Conservation (phyloP, 2,329 filamentous ascomycete species). For the Bipolaris zeicola region DNA sequence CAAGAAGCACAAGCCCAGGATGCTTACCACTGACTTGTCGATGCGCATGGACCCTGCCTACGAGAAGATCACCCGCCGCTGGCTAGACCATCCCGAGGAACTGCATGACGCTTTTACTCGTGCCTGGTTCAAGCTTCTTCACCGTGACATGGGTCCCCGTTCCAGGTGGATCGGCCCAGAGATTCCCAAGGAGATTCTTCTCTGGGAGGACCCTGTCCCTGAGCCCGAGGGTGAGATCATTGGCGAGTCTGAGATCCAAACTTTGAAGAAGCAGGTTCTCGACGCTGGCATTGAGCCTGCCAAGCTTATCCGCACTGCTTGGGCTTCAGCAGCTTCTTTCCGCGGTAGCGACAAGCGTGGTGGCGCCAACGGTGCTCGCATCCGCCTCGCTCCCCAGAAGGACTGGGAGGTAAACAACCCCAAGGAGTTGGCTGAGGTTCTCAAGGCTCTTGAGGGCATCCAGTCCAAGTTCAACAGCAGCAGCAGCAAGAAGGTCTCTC, state of each 20-base stretch:
- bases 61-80: constrained; percentile 76
- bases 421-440: constrained; percentile 65
- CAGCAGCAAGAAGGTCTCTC: constrained; percentile 73
- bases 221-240: constrained; percentile 62
- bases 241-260: constrained; percentile 65
- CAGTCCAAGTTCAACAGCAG: constrained; percentile 70
- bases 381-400: constrained; percentile 73
- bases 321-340: constrained; percentile 46
- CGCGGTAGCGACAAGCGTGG: constrained; percentile 76
- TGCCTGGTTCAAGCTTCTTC: constrained; percentile 83
- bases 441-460: constrained; percentile 66
- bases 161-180: constrained; percentile 76
- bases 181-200: constrained; percentile 69
- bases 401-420: constrained; percentile 79
- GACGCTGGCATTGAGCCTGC: constrained; percentile 63
- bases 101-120: constrained; percentile 71
- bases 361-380: constrained; percentile 79
- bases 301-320: constrained; percentile 63
- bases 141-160: constrained; percentile 78
- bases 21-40: constrained; percentile 77
- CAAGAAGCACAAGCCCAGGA: constrained; percentile 76
- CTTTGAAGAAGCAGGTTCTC: constrained; percentile 72
- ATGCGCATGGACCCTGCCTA: constrained; percentile 73
- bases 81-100: constrained; percentile 70
- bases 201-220: constrained; percentile 78